Evolutionary conservation across 371 early-diverging fungal species (phyloP).

Genomic region (Mortierella sp.): DNA sequence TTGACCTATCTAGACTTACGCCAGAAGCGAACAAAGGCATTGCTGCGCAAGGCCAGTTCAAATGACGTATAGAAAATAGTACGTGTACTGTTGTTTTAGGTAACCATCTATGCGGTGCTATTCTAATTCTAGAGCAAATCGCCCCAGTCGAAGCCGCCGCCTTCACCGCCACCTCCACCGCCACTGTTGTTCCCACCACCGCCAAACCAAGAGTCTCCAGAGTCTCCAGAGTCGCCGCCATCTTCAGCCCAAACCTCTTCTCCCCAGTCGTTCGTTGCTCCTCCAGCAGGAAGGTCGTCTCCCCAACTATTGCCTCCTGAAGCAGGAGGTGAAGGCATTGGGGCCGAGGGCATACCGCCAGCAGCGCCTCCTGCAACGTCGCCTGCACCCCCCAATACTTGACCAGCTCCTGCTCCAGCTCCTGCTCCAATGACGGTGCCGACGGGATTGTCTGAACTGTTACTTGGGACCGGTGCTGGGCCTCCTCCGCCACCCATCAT

Average conservation of each 20-base stretch:
- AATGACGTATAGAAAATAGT: too few species aligned
- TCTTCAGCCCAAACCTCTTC: slow-evolving; percentile 53
- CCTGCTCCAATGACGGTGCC: slow-evolving; percentile 38
- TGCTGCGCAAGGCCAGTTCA: too few species aligned
- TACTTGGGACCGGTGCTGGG: slow-evolving; percentile 45
- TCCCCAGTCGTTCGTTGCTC: slow-evolving; percentile 44
- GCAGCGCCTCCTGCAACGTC: slow-evolving; percentile 26
- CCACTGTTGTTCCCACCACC: slow-evolving; percentile 15
- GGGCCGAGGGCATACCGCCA: slow-evolving; percentile 17
- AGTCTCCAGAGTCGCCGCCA: slow-evolving; percentile 12
- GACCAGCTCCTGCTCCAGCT: slow-evolving; percentile 6
- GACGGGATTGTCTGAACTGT: slow-evolving; percentile 24
- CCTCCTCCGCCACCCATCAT: slow-evolving; percentile 49
- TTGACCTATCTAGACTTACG: neutral
- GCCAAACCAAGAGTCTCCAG: slow-evolving; percentile 42
- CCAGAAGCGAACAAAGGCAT: too few species aligned
- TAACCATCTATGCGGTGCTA: neutral
- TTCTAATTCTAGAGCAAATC: slow-evolving; percentile 27
- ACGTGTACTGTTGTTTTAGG: too few species aligned
- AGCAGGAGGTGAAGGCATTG: slow-evolving; percentile 33
- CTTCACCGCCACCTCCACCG: slow-evolving; percentile 31
- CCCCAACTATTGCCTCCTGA: slow-evolving; percentile 29
- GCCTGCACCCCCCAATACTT: slow-evolving; percentile 13
- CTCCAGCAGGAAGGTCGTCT: slow-evolving; percentile 25
- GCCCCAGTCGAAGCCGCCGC: slow-evolving; percentile 41